Evolutionary conservation across 768 basidiomycete species (phyloP), one percentile per base, ranked within the genome.

Genomic region (Mrakia gelida): DNA sequence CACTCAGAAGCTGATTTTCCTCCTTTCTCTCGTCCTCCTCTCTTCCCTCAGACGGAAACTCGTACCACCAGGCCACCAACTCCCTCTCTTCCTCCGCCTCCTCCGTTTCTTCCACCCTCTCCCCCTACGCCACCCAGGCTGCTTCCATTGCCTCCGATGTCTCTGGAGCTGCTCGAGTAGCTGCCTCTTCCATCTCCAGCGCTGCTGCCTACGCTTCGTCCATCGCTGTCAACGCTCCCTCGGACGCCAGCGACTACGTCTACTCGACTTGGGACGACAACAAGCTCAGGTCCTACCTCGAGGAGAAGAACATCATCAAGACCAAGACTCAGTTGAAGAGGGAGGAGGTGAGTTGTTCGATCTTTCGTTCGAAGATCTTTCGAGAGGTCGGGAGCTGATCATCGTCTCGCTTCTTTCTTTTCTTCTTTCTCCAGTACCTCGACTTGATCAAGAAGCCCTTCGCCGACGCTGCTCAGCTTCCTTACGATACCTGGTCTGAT

Each of bases 241-340:
- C 78, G 79, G 89, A 92, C 78, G 84, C 90, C 43, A 92, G 90
- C 83, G 95, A 98, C 83, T 95, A 94, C 81, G 85, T 95, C 26
- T 96, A 92, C 84, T 93, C 92, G 0, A 89, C 91, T 0, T 97
- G 96, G 96, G 90, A 92, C 76, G 93, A 95, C 80, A 91, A 87
- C 81, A 87, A 87, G 80, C 84, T 98, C 38, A 75, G 62, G 45
- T 5, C 52, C 71, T 79, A 75, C 62, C 75, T 79, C 61, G 74
- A 79, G 71, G 65, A 62, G 67, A 75, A 71, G 52, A 56, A 56
- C 28, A 75, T 72, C 41, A 68, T 79, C 75, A 75, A 79, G 73
- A 79, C 77, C 45, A 71, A 88, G 79, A 84, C 85, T 26, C 86
- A 90, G 80, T 88, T 89, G 77, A 90, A 88, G 74, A 89, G 89